These are phyloP conservation scores for Xylaria sp. DNA, from an alignment of 2,329 filamentous ascomycete genomes.

Conservation along the genomic window DNA sequence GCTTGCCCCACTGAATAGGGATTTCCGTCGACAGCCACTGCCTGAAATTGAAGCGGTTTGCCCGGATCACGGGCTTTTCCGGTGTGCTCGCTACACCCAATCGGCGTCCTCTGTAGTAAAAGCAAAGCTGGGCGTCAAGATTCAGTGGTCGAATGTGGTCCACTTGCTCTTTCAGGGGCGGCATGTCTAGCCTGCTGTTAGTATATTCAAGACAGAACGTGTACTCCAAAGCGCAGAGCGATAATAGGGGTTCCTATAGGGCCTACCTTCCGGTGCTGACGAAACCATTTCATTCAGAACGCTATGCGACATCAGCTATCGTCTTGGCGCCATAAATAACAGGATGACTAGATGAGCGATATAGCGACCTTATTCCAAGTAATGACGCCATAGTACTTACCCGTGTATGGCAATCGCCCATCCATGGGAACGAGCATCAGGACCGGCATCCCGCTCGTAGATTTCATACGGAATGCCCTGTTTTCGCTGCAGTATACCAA, in stretches of 20 bases:
- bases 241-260: not conserved
- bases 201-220: too few relatives aligned
- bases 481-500: too few relatives aligned
- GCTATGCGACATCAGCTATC: not conserved
- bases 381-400: constrained; percentile 4
- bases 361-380: not conserved
- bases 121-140: constrained; percentile 13
- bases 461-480: constrained; percentile 23
- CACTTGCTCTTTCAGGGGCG: constrained; percentile 16
- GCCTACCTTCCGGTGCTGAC: constrained; percentile 15
- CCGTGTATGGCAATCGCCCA: constrained; percentile 27
- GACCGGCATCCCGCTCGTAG: constrained; percentile 20
- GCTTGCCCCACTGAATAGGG: constrained; percentile 33
- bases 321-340: not conserved
- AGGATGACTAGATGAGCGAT: not conserved
- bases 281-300: constrained; percentile 16
- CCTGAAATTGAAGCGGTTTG: constrained; percentile 29
- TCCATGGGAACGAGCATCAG: constrained; percentile 16
- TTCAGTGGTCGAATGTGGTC: constrained; percentile 19
- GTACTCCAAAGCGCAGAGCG: not conserved
- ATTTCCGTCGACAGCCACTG: constrained; percentile 32
- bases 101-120: constrained; percentile 10
- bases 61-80: constrained; percentile 20
- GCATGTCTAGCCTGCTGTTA: constrained; percentile 11
- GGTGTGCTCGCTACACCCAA: constrained; percentile 5